phyloP scores from a whole-genome alignment of 352 stramenopile species.

The Phytophthora multivora region DNA sequence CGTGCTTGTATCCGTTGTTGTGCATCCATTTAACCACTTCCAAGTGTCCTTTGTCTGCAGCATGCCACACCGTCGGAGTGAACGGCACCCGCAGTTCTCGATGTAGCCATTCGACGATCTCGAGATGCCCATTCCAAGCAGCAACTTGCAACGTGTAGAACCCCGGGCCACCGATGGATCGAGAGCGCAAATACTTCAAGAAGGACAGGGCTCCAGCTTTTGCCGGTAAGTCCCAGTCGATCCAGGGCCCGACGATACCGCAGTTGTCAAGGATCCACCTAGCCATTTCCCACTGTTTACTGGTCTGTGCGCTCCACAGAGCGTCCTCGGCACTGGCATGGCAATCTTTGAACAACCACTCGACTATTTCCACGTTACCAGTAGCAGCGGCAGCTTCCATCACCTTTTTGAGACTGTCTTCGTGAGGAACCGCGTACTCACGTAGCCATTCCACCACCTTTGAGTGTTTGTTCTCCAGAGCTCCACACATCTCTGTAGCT shows the following conservation, averaged over 20 bases:
- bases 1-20: conserved; percentile 34
- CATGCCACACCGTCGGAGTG: conserved; percentile 31
- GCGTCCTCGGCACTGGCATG: conserved; percentile 25
- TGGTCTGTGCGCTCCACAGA: conserved; percentile 26
- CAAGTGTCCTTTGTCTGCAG: conserved; percentile 29
- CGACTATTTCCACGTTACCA: conserved; percentile 37
- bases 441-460: conserved; percentile 32
- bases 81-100: conserved; percentile 28
- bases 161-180: conserved; percentile 44
- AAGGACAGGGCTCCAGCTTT: conserved; percentile 54
- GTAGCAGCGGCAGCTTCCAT: conserved; percentile 41
- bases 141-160: conserved; percentile 66
- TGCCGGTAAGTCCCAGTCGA: conserved; percentile 48
- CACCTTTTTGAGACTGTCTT: conserved; percentile 36
- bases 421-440: conserved; percentile 19
- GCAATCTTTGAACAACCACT: conserved; percentile 31
- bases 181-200: conserved; percentile 50
- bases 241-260: conserved; percentile 31
- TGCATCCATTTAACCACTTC: conserved; percentile 45
- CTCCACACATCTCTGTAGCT: conserved; percentile 37
- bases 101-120: conserved; percentile 42
- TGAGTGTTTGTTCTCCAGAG: conserved; percentile 25
- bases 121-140: conserved; percentile 43
- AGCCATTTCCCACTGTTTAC: conserved; percentile 25
- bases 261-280: conserved; percentile 37